These are phyloP conservation scores for Backusella parvicylindrica DNA, from an alignment of 192 early-diverging fungal species.

Conservation along the genomic window DNA sequence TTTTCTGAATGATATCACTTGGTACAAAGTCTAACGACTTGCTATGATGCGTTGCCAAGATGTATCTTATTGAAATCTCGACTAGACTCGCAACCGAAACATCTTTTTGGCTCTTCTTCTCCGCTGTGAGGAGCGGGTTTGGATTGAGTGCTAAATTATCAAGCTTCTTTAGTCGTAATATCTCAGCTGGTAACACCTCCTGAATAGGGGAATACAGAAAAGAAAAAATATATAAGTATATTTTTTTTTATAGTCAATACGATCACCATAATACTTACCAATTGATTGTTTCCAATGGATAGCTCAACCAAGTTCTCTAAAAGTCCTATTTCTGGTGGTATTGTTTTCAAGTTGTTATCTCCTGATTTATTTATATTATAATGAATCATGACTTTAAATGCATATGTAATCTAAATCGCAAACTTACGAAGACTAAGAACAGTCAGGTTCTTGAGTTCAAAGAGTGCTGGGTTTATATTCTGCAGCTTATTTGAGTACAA, in stretches of 20 bases:
- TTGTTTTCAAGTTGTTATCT: conserved; percentile 36
- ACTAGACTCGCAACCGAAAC: conserved; percentile 11
- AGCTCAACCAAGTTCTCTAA: conserved; percentile 45
- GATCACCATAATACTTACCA: conserved; percentile 36
- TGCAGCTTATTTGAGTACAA: conserved; percentile 38
- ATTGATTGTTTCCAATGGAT: conserved; percentile 42
- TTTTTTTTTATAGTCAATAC: not conserved
- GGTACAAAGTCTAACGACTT: not conserved
- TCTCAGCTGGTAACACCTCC: conserved; percentile 36
- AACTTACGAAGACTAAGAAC: conserved; percentile 47
- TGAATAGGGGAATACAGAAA: too few relatives aligned
- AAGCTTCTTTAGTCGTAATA: conserved; percentile 37
- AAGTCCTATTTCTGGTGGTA: conserved; percentile 42
- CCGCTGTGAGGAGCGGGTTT: not conserved
- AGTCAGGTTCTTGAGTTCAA: conserved; percentile 40
- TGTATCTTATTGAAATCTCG: conserved; percentile 10
- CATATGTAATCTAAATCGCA: not conserved
- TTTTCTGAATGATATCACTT: not conserved
- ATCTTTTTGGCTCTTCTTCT: not conserved
- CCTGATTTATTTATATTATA: conserved; percentile 14
- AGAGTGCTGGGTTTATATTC: conserved; percentile 35
- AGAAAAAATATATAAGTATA: too few relatives aligned
- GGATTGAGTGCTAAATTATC: conserved; percentile 40
- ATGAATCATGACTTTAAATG: not conserved
- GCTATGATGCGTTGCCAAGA: not conserved